Evolutionary conservation across 116 monocot species (phyloP).

Genomic region (Trichopus zeylanicus): DNA sequence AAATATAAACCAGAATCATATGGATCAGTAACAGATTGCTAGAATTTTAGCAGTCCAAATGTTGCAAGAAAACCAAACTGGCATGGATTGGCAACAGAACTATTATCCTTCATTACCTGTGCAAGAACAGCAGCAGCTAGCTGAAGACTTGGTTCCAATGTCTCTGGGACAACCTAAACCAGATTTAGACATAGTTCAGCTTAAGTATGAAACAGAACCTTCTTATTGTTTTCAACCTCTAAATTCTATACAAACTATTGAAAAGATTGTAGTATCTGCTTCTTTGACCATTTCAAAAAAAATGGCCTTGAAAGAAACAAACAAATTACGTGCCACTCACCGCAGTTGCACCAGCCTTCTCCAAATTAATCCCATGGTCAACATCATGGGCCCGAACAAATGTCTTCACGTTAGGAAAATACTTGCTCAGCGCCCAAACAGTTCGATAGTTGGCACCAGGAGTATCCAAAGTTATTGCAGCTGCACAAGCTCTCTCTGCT

Average conservation of each 20-base stretch:
- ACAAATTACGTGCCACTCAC: constrained; percentile 35
- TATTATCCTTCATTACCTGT: constrained; percentile 39
- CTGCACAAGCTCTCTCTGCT: constrained; percentile 95
- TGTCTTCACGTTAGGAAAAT: constrained; percentile 95
- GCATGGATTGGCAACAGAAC: neutral
- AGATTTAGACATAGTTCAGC: neutral
- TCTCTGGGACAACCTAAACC: constrained; percentile 88
- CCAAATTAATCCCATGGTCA: constrained; percentile 91
- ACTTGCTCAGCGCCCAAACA: constrained; percentile 97
- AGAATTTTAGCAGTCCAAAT: too few species aligned
- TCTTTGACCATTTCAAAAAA: neutral
- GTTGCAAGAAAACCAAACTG: neutral
- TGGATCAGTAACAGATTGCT: too few species aligned
- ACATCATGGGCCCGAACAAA: constrained; percentile 98
- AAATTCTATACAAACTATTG: neutral
- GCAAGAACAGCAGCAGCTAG: constrained; percentile 97
- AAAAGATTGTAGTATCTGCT: neutral
- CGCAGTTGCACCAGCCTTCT: constrained; percentile 94
- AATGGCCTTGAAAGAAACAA: neutral
- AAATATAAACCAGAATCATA: too few species aligned
- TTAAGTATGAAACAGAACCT: neutral
- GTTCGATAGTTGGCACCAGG: constrained; percentile 99
- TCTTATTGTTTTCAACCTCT: neutral
- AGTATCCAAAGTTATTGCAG: constrained; percentile 91
- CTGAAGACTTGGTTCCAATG: constrained; percentile 96